Evolutionary conservation across 1,284 basidiomycete genomes (phyloP).

Genomic region (Phylloboletellus chloephorus): DNA sequence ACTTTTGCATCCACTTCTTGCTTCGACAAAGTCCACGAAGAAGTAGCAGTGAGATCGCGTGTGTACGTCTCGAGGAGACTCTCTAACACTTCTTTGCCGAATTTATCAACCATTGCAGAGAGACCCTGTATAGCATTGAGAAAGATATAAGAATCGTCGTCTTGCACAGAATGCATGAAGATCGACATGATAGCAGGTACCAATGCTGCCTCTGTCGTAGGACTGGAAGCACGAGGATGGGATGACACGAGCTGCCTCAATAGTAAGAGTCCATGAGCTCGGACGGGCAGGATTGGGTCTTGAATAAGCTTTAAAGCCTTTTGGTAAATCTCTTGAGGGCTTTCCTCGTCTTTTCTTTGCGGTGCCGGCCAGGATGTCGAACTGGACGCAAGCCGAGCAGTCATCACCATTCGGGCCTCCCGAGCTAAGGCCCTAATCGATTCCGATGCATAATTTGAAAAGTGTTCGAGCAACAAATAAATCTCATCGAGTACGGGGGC

Average conservation of each 20-base stretch:
- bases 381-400: constrained; percentile 54
- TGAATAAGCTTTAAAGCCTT: constrained; percentile 84
- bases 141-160: constrained; percentile 94
- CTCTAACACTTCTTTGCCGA: constrained; percentile 69
- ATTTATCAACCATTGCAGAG: constrained; percentile 72
- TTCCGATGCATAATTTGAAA: constrained; percentile 33
- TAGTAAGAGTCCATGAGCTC: constrained; percentile 85
- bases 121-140: constrained; percentile 91
- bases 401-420: constrained; percentile 79
- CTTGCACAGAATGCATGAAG: constrained; percentile 81
- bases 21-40: constrained; percentile 44
- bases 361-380: constrained; percentile 34
- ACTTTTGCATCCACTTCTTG: constrained; percentile 74
- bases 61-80: constrained; percentile 63
- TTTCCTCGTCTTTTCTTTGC: constrained; percentile 35
- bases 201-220: constrained; percentile 46
- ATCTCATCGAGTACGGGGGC: constrained; percentile 68
- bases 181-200: constrained; percentile 83
- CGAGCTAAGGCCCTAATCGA: constrained; percentile 46
- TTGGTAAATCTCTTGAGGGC: constrained; percentile 67
- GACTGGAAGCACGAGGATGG: constrained; percentile 12
- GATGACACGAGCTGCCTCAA: constrained; percentile 71
- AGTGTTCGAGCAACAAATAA: constrained; percentile 55
- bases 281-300: constrained; percentile 91
- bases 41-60: constrained; percentile 46